Evolutionary conservation across 768 basidiomycete species (phyloP), one percentile per base, ranked within the genome.

Genomic region (Tricholoma flavovirens): DNA sequence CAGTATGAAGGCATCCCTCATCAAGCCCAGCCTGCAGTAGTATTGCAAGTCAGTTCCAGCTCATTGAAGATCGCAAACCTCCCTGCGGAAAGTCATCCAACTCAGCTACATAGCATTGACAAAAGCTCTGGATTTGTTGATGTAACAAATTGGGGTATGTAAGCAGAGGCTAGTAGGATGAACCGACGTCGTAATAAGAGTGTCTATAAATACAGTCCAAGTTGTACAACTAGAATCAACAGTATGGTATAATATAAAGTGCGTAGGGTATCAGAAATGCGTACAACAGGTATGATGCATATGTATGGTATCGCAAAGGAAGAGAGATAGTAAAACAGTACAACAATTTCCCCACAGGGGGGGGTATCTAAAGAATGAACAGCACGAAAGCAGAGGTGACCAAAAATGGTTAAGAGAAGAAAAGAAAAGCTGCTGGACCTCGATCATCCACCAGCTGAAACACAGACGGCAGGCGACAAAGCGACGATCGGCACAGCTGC

Each of bases 241-340:
- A 30, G 29, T 49, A 30, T 5, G 21, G 46, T 48, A 48, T 4
- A 30, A 29, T 48, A 30, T 48, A 30, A n/a, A 49, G 46, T 1
- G 46, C 10, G 15, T 30, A 30, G 4, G 26, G 26, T 26, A 29
- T 30, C 3, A 9, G 7, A n/a, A 17, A 49, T 49, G 21, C 2
- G 26, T 17, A 49, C 15, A 30, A 29, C 29, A 49, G 46, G 46
- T 49, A 49, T 49, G 46, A 17, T 49, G 46, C 15, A 29, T 49
- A 49, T 30, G 22, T 14, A 29, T 49, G 26, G 53, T 55, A 55
- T 48, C 54, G 48, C 29, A 46, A 45, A 54, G 10, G 45, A 38
- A 33, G 30, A 46, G 17, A 17, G 24, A 26, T 2, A 29, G 21
- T 21, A 17, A 48, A 30, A 46, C 30, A 32, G 30, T 32, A 21